phyloP scores from a whole-genome alignment of 495 filamentous ascomycete genomes.

The Aspergillus steynii region DNA sequence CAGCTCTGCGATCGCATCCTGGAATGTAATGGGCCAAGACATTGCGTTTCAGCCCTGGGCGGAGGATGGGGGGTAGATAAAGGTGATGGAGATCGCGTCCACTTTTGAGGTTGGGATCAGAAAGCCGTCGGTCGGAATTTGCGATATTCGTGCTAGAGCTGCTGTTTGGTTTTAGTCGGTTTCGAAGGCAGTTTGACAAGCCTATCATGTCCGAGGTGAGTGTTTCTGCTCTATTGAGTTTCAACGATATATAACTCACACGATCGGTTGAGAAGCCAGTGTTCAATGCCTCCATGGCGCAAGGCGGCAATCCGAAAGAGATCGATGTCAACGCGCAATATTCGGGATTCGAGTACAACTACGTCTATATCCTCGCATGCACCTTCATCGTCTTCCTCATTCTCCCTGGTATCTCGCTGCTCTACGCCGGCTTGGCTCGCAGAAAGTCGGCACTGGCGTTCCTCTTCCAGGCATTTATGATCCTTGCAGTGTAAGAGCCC shows the following conservation, averaged over 20 bases:
- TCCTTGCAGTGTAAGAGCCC: constrained; percentile 40
- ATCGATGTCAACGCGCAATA: constrained; percentile 54
- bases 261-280: constrained; percentile 27
- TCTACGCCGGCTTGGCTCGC: constrained; percentile 59
- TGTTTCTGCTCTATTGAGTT: background rate
- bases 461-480: constrained; percentile 59
- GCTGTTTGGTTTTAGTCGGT: background rate
- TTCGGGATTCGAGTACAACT: constrained; percentile 50
- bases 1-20: background rate
- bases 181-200: background rate
- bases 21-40: background rate
- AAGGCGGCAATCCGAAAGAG: constrained; percentile 45
- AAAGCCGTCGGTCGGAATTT: background rate
- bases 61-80: background rate
- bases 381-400: constrained; percentile 59
- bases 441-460: constrained; percentile 58
- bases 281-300: constrained; percentile 43
- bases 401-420: constrained; percentile 58
- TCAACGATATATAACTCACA: background rate
- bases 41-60: background rate
- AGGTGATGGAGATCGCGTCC: background rate
- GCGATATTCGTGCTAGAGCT: background rate
- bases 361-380: constrained; percentile 52
- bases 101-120: background rate
- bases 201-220: background rate